Percentiles rank a stretch among this genome's conserved stretches.
Conservation (phyloP, 768 basidiomycete species). For the Xerocomellus intermedius region DNA sequence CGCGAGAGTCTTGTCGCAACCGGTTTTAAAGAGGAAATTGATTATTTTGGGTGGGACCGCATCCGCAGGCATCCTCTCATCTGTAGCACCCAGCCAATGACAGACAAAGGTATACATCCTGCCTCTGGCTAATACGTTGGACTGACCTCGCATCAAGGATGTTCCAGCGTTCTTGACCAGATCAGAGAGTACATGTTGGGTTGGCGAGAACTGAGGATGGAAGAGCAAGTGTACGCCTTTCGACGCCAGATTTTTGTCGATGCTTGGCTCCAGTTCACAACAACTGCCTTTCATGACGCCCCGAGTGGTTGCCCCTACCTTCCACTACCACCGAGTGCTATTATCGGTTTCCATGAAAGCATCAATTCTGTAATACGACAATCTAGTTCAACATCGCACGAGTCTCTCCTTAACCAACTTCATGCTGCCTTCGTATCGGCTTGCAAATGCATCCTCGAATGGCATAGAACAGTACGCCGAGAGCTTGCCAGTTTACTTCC, state of each 20-base stretch:
- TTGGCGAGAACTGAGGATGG: slow-evolving; percentile 32
- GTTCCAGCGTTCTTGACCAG: slow-evolving; percentile 15
- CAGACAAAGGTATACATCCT: slow-evolving; percentile 19
- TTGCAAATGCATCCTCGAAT: slow-evolving; percentile 21
- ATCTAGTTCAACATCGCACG: not conserved
- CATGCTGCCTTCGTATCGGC: slow-evolving; percentile 14
- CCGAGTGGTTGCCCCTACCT: slow-evolving; percentile 18
- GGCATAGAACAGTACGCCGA: slow-evolving; percentile 28
- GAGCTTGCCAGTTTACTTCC: slow-evolving; percentile 30
- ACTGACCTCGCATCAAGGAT: slow-evolving; percentile 19
- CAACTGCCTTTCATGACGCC: slow-evolving; percentile 10
- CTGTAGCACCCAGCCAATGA: slow-evolving; percentile 22
- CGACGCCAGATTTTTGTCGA: slow-evolving; percentile 28
- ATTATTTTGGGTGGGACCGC: slow-evolving; percentile 32
- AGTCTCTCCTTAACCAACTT: slow-evolving; percentile 17
- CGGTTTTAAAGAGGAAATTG: slow-evolving; percentile 28
- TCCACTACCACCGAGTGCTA: slow-evolving; percentile 29
- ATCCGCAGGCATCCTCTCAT: slow-evolving; percentile 31
- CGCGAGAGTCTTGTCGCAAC: slow-evolving; percentile 12
- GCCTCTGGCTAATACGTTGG: not conserved
- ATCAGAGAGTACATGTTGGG: slow-evolving; percentile 27
- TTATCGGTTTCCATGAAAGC: slow-evolving; percentile 20
- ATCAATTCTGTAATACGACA: slow-evolving; percentile 29
- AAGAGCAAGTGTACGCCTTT: slow-evolving; percentile 27
- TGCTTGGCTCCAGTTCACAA: slow-evolving; percentile 25